These are phyloP conservation scores for Aspergillus pseudotamarii DNA, from an alignment of 2,329 filamentous ascomycete species.

Conservation along the genomic window DNA sequence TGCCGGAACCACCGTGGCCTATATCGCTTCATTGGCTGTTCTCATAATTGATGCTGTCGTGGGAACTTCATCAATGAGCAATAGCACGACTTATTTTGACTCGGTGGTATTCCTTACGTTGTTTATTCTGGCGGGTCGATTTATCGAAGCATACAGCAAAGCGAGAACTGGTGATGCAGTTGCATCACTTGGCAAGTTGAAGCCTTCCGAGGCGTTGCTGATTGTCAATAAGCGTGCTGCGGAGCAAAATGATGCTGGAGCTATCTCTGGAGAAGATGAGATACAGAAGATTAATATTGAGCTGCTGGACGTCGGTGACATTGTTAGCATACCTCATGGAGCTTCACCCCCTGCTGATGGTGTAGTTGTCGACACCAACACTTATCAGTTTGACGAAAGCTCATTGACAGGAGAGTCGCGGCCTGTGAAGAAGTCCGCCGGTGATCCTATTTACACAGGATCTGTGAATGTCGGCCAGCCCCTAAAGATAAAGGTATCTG, in stretches of 20 bases:
- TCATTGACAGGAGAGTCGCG: slow-evolving; percentile 70
- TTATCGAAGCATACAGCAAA: slow-evolving; percentile 81
- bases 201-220: slow-evolving; percentile 75
- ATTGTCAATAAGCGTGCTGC: slow-evolving; percentile 41
- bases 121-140: slow-evolving; percentile 71
- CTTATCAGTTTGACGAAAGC: slow-evolving; percentile 80
- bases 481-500: slow-evolving; percentile 47
- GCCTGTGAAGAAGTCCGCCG: slow-evolving; percentile 45
- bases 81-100: slow-evolving; percentile 77
- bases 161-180: slow-evolving; percentile 87
- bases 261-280: slow-evolving; percentile 12
- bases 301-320: slow-evolving; percentile 72
- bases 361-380: slow-evolving; percentile 55
- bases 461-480: slow-evolving; percentile 53
- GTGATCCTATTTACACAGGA: slow-evolving; percentile 50
- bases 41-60: slow-evolving; percentile 62
- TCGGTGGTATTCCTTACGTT: slow-evolving; percentile 89
- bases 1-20: slow-evolving; percentile 83
- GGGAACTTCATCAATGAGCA: slow-evolving; percentile 46
- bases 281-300: slow-evolving; percentile 61
- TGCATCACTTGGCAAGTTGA: slow-evolving; percentile 73
- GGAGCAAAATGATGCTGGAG: slow-evolving; percentile 6
- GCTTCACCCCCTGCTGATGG: slow-evolving; percentile 86
- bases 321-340: slow-evolving; percentile 75
- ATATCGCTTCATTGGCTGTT: slow-evolving; percentile 78